Base-by-base conservation (phyloP, 495 filamentous ascomycete species). In the Chaetomium tenue region DNA sequence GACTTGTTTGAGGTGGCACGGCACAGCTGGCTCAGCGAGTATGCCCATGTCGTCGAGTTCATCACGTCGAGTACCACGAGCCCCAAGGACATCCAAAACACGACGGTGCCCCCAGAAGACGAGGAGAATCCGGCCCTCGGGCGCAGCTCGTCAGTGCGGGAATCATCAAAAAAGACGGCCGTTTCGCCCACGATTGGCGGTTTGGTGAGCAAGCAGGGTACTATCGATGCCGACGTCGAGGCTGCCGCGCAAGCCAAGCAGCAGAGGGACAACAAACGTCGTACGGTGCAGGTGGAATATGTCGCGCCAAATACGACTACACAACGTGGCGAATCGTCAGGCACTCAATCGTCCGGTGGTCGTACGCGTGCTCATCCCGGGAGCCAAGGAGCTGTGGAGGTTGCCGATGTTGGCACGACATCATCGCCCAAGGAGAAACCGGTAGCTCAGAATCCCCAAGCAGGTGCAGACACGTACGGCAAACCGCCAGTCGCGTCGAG, bases 11-110 rank as follows among this genome's bases (percentile, higher is more conserved):
- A 98, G 74, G 93, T 99, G 55, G 94, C 94, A 63, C 87, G 94
- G 52, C 94, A 99, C 77, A 98, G 94, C 79, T 99, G 94, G 94
- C 82, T 99, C 56, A 96, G 88, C 76, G 95, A 98, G 72, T 99
- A 91, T 73, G 88, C 91, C 18, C 91, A 96, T 74, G 88, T 98
- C 48, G 94, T 98, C 42, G 91, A 90, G 68, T 91, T 96, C 72
- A 95, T 98, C 66, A 98, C 95, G 22, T 97, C 93, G 76, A 93
- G 87, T 74, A 94, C 92, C 11, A 97, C 92, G 16, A 92, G 90
- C 33, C 86, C 89, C 28, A 85, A 83, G 44, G 94, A 98, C 65
- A 94, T 96, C 68, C 86, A 90, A 58, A 90, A 89, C 68, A 87
- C 91, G 3, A 91, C 92, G 3, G 83, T 93, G 9, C 78, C 83